Conservation (phyloP, 2,329 filamentous ascomycete species). For the Neofusicoccum sp. region DNA sequence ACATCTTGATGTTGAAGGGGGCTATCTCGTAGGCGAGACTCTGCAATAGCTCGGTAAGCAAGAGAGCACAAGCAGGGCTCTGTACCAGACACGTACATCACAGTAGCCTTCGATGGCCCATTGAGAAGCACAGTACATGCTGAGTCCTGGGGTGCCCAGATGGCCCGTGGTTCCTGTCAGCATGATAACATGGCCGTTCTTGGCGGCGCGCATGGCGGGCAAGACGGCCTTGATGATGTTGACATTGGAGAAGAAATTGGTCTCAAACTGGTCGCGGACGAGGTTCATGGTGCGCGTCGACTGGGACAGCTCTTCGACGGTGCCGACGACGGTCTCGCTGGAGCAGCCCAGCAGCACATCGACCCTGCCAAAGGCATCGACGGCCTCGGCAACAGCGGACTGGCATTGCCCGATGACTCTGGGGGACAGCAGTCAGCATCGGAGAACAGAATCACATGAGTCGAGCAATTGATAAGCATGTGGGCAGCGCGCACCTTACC, state of each 20-base stretch:
- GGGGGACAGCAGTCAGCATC: slow-evolving; percentile 16
- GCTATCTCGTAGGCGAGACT: slow-evolving; percentile 90
- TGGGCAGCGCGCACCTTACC: slow-evolving; percentile 34
- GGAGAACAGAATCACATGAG: not conserved
- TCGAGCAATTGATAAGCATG: not conserved
- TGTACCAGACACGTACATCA: slow-evolving; percentile 56
- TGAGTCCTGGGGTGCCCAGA: slow-evolving; percentile 85
- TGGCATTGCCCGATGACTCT: slow-evolving; percentile 70
- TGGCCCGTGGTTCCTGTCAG: slow-evolving; percentile 88
- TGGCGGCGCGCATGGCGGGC: slow-evolving; percentile 73
- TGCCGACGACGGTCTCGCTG: slow-evolving; percentile 83
- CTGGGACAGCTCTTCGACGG: slow-evolving; percentile 84
- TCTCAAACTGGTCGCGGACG: slow-evolving; percentile 88
- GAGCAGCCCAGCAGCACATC: slow-evolving; percentile 90
- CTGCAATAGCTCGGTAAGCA: slow-evolving; percentile 28
- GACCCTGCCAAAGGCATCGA: slow-evolving; percentile 78
- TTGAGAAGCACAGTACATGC: slow-evolving; percentile 86
- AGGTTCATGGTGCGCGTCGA: slow-evolving; percentile 71
- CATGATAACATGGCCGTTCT: slow-evolving; percentile 85
- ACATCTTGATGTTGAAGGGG: slow-evolving; percentile 95
- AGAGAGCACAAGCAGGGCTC: not conserved
- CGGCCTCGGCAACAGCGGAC: slow-evolving; percentile 81
- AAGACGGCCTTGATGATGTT: slow-evolving; percentile 91
- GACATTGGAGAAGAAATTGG: slow-evolving; percentile 91
- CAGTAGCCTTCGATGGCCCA: slow-evolving; percentile 97